Evolutionary conservation across 768 basidiomycete species (phyloP).

Genomic region (Termitomyces sp.): DNA sequence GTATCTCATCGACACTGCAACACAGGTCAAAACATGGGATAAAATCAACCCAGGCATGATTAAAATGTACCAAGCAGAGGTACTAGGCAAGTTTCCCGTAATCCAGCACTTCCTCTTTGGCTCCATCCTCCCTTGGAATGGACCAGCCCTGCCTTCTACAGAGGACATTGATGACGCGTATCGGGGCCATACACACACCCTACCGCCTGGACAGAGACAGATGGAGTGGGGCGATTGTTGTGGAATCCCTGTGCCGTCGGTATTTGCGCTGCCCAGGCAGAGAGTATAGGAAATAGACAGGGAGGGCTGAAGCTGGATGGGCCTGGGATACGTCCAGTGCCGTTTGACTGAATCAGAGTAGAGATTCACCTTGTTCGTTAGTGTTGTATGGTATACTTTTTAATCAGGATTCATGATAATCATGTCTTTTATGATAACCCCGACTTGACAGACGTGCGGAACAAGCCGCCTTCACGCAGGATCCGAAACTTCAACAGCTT

Average conservation of each 20-base stretch:
- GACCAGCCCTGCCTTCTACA: constrained; percentile 39
- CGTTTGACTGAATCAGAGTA: constrained; percentile 59
- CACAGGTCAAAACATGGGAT: constrained; percentile 84
- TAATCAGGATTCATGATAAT: too few relatives aligned
- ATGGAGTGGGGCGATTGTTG: constrained; percentile 89
- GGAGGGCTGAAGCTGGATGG: constrained; percentile 45
- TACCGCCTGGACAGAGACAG: constrained; percentile 45
- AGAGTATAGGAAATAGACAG: constrained; percentile 37
- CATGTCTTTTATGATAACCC: too few relatives aligned
- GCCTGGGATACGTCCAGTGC: constrained; percentile 70
- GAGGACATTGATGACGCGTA: constrained; percentile 34
- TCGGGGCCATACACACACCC: constrained; percentile 47
- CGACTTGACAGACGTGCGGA: too few relatives aligned
- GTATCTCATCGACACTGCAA: neutral
- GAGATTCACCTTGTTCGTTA: neutral
- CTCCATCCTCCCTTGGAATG: constrained; percentile 67
- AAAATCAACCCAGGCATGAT: constrained; percentile 96
- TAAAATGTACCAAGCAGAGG: constrained; percentile 97
- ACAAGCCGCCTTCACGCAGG: too few relatives aligned
- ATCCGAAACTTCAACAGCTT: too few relatives aligned
- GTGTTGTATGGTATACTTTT: neutral
- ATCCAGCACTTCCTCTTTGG: constrained; percentile 97
- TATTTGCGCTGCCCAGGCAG: constrained; percentile 66
- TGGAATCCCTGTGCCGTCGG: constrained; percentile 83
- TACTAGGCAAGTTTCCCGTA: constrained; percentile 92